Percentiles rank a stretch among this genome's conserved stretches.
phyloP scores from a whole-genome alignment of 805 yeast species.

The Cyberlindnera subsufficiens region DNA sequence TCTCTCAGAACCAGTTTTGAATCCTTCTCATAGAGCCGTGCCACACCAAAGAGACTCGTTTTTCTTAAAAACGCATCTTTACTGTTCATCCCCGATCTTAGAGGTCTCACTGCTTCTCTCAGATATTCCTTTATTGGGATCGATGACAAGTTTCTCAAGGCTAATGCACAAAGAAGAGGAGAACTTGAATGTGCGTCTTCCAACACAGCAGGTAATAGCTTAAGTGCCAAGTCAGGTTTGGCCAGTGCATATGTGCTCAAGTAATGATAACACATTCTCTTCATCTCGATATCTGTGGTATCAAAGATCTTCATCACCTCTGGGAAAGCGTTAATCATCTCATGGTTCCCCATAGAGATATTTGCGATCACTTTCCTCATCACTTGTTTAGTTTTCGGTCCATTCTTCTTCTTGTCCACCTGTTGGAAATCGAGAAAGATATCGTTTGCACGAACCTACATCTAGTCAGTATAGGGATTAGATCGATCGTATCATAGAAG shows the following conservation, averaged over 20 bases:
- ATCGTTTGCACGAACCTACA: constrained; percentile 25
- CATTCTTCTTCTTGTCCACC: constrained; percentile 32
- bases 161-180: constrained; percentile 51
- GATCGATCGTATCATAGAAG: too few relatives aligned
- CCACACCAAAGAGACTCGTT: constrained; percentile 63
- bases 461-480: neutral
- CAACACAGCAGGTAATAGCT: constrained; percentile 49
- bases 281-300: constrained; percentile 59
- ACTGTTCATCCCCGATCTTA: constrained; percentile 35
- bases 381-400: constrained; percentile 37
- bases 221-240: constrained; percentile 49
- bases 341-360: constrained; percentile 75
- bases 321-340: constrained; percentile 60
- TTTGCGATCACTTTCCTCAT: constrained; percentile 77
- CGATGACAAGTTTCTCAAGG: constrained; percentile 58
- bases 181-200: constrained; percentile 43
- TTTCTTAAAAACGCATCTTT: constrained; percentile 57
- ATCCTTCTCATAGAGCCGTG: constrained; percentile 57
- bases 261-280: constrained; percentile 66
- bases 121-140: constrained; percentile 50
- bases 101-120: constrained; percentile 36
- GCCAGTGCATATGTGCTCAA: constrained; percentile 53
- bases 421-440: constrained; percentile 27
- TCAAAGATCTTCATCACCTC: constrained; percentile 54
- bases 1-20: constrained; percentile 37